phyloP scores from a whole-genome alignment of 116 monocot genomes.

The Iris pallida region DNA sequence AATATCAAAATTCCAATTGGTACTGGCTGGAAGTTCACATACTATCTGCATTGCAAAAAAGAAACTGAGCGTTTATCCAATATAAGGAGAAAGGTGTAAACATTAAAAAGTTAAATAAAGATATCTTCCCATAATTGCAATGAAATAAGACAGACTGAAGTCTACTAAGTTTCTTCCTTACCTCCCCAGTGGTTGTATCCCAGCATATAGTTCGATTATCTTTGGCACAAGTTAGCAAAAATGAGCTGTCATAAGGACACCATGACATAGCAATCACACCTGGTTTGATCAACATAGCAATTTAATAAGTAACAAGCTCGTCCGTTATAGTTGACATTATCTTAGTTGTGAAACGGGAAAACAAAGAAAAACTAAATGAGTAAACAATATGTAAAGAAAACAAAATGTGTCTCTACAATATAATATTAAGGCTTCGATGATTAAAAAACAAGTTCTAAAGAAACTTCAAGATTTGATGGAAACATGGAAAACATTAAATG shows the following conservation, averaged over 20 bases:
- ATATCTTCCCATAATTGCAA: background rate
- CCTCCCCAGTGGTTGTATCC: slow-evolving; percentile 85
- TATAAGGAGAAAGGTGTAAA: background rate
- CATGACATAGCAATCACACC: slow-evolving; percentile 99
- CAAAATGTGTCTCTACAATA: background rate
- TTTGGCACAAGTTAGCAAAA: slow-evolving; percentile 91
- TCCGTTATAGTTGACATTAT: background rate
- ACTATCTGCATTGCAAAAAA: slow-evolving; percentile 44
- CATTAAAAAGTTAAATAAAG: background rate
- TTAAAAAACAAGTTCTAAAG: background rate
- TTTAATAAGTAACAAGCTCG: background rate
- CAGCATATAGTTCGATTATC: slow-evolving; percentile 96
- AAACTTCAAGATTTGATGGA: background rate
- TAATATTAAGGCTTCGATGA: background rate
- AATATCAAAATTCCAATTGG: slow-evolving; percentile 96
- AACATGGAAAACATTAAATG: too few relatives aligned
- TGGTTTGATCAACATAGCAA: slow-evolving; percentile 16
- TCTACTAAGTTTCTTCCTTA: slow-evolving; percentile 18
- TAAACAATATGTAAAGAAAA: background rate
- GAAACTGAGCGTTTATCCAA: background rate
- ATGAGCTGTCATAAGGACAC: slow-evolving; percentile 85
- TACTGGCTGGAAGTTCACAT: slow-evolving; percentile 87
- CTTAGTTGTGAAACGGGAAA: background rate
- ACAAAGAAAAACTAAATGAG: background rate
- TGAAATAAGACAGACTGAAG: background rate